Evolutionary conservation across 148 eudicot genomes (phyloP).

Genomic region (Vaccinium myrtillus): DNA sequence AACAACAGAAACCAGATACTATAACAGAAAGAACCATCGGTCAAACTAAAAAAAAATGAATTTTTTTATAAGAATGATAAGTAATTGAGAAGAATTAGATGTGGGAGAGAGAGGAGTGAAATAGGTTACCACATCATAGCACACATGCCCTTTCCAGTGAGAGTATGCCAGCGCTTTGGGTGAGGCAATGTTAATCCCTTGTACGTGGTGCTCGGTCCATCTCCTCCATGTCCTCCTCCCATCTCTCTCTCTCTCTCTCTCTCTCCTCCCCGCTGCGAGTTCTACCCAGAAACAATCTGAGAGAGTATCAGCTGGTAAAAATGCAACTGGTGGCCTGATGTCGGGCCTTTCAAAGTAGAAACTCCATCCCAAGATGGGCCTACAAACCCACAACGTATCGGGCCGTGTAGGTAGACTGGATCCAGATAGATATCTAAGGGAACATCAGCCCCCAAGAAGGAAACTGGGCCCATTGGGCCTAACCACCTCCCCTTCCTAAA

Average conservation of each 20-base stretch:
- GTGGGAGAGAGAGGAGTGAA: background rate
- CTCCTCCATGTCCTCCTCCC: slow-evolving; percentile 46
- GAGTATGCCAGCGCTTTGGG: slow-evolving; percentile 78
- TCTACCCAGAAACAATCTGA: background rate
- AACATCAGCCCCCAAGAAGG: background rate
- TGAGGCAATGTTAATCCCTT: slow-evolving; percentile 69
- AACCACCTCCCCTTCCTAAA: background rate
- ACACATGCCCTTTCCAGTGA: slow-evolving; percentile 85
- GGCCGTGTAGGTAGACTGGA: background rate
- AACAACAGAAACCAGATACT: background rate
- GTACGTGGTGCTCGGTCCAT: slow-evolving; percentile 52
- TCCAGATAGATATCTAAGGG: background rate
- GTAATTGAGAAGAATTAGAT: background rate
- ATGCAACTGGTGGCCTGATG: background rate
- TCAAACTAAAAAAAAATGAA: background rate
- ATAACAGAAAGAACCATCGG: background rate
- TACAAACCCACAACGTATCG: background rate
- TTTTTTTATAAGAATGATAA: background rate
- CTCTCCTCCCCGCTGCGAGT: background rate
- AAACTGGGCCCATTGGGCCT: background rate
- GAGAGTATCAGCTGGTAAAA: background rate
- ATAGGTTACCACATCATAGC: slow-evolving; percentile 69
- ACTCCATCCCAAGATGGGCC: background rate
- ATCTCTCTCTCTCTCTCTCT: slow-evolving; percentile 18
- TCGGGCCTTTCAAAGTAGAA: background rate